phyloP scores from a whole-genome alignment of 2,329 filamentous ascomycete genomes.

The Passalora sequoiae region DNA sequence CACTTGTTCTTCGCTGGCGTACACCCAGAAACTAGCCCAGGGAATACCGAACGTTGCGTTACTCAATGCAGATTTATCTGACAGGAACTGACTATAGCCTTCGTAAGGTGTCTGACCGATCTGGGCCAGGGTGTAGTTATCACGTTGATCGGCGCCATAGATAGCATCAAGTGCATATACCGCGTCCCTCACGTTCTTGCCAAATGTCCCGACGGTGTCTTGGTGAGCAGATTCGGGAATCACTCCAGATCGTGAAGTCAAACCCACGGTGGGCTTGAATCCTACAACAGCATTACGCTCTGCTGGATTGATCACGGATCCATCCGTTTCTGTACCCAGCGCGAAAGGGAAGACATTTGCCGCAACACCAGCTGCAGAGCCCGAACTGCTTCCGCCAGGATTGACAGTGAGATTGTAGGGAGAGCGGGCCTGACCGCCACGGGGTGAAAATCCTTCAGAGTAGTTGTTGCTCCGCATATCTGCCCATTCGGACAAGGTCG shows the following conservation, averaged over 20 bases:
- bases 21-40: slow-evolving; percentile 65
- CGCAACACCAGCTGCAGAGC: slow-evolving; percentile 60
- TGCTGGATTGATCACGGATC: slow-evolving; percentile 63
- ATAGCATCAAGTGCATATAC: slow-evolving; percentile 63
- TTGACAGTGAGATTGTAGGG: slow-evolving; percentile 65
- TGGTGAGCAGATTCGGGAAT: slow-evolving; percentile 63
- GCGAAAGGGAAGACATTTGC: slow-evolving; percentile 60
- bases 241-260: slow-evolving; percentile 56
- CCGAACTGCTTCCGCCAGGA: slow-evolving; percentile 65
- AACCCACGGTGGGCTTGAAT: slow-evolving; percentile 69
- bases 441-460: slow-evolving; percentile 61
- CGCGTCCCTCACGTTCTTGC: slow-evolving; percentile 64
- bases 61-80: slow-evolving; percentile 50
- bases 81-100: slow-evolving; percentile 56
- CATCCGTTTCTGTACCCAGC: slow-evolving; percentile 71
- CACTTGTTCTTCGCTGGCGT: slow-evolving; percentile 54
- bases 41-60: slow-evolving; percentile 65
- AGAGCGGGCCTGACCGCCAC: slow-evolving; percentile 60
- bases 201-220: slow-evolving; percentile 65
- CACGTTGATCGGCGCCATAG: slow-evolving; percentile 56
- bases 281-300: slow-evolving; percentile 65
- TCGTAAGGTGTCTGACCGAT: slow-evolving; percentile 48
- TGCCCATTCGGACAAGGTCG: slow-evolving; percentile 68
- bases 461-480: slow-evolving; percentile 64
- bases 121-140: slow-evolving; percentile 63